Evolutionary conservation across 2,329 filamentous ascomycete genomes (phyloP).

Genomic region (Calonectria pauciramosa): DNA sequence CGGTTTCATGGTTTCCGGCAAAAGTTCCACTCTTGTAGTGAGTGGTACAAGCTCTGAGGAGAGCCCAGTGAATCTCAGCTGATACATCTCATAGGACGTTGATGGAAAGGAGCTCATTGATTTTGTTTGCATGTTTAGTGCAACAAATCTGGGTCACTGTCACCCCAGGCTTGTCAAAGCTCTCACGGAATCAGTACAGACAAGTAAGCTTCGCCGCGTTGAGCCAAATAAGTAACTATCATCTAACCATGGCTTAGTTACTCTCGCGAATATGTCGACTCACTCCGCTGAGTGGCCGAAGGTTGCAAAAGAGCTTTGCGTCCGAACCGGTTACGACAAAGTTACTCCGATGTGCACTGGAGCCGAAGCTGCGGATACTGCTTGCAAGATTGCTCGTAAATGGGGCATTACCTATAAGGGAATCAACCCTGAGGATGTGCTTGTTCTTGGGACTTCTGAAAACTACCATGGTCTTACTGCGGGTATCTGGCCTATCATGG

Average conservation of each 20-base stretch:
- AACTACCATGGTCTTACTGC: slow-evolving; percentile 34
- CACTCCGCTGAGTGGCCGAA: slow-evolving; percentile 23
- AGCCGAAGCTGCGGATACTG: slow-evolving; percentile 37
- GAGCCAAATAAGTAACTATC: neutral
- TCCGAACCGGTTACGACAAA: slow-evolving; percentile 32
- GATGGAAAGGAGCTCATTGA: slow-evolving; percentile 32
- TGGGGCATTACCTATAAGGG: slow-evolving; percentile 31
- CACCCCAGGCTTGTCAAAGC: slow-evolving; percentile 30
- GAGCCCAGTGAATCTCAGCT: neutral
- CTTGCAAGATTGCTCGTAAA: slow-evolving; percentile 35
- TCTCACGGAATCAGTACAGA: slow-evolving; percentile 15
- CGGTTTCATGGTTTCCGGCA: slow-evolving; percentile 28
- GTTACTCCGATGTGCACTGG: slow-evolving; percentile 33
- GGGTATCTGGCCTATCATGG: slow-evolving; percentile 35
- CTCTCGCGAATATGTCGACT: slow-evolving; percentile 31
- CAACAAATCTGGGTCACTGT: slow-evolving; percentile 29
- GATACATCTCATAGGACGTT: slow-evolving; percentile 13
- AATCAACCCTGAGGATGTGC: slow-evolving; percentile 26
- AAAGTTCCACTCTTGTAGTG: slow-evolving; percentile 28
- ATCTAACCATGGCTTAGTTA: slow-evolving; percentile 12
- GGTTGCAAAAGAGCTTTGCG: slow-evolving; percentile 31
- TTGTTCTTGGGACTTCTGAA: slow-evolving; percentile 34
- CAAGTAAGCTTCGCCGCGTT: slow-evolving; percentile 4
- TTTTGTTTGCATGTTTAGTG: slow-evolving; percentile 31
- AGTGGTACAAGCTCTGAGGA: neutral